Percentiles rank a stretch among this genome's conserved stretches.
Conservation (phyloP, 192 early-diverging fungal species). For the Coemansia sp. region DNA sequence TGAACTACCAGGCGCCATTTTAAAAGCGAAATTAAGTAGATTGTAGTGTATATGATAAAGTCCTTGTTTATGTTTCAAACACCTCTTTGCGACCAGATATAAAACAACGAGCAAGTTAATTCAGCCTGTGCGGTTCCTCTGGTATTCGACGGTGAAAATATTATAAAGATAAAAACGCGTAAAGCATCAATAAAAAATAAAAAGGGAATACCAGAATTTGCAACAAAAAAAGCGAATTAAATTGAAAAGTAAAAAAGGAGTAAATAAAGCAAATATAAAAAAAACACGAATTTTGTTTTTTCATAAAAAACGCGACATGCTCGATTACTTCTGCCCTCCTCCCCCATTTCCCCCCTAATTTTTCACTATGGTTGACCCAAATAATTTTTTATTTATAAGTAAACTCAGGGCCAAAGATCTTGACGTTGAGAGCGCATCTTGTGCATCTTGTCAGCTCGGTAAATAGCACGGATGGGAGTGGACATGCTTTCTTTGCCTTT, state of each 20-base stretch:
- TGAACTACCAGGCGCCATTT: slow-evolving; percentile 4
- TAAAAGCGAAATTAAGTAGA: too few species aligned
- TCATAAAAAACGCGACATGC: slow-evolving; percentile 13
- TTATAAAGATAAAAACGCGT: neutral
- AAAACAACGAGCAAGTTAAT: too few species aligned
- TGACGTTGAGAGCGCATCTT: slow-evolving; percentile 9
- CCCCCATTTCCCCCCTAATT: too few species aligned
- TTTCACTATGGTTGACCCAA: too few species aligned
- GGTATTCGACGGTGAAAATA: too few species aligned
- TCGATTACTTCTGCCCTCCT: too few species aligned
- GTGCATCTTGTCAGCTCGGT: slow-evolving; percentile 33
- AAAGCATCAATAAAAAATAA: neutral
- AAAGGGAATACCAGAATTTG: neutral
- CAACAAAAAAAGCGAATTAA: slow-evolving; percentile 1
- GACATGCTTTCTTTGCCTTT: slow-evolving; percentile 16
- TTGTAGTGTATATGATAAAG: too few species aligned
- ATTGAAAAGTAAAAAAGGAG: slow-evolving; percentile 1
- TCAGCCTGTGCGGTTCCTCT: too few species aligned
- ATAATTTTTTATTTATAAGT: neutral
- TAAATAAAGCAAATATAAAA: neutral
- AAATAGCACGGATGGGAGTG: slow-evolving; percentile 30
- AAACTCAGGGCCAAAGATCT: slow-evolving; percentile 1
- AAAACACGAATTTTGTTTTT: slow-evolving; percentile 1
- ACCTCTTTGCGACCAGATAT: too few species aligned
- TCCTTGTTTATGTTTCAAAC: too few species aligned